These are phyloP conservation scores for Alternaria panax DNA, from an alignment of 2,329 filamentous ascomycete species.

Conservation along the genomic window DNA sequence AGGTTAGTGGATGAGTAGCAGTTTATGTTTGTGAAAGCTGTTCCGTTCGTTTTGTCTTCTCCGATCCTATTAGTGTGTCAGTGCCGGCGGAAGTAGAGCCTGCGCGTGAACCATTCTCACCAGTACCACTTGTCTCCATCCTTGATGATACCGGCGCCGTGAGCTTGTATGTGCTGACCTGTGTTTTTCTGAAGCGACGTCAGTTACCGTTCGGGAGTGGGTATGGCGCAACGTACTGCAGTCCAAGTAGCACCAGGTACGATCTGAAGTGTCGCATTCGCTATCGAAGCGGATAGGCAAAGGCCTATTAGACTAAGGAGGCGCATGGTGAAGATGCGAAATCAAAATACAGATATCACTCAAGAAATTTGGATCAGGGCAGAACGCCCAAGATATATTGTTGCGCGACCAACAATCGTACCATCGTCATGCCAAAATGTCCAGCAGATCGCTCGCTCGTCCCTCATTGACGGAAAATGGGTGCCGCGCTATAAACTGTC, in stretches of 20 bases:
- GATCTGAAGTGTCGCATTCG: constrained; percentile 46
- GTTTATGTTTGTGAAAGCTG: constrained; percentile 69
- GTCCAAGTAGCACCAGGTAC: constrained; percentile 52
- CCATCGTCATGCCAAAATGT: background rate
- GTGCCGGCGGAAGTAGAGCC: background rate
- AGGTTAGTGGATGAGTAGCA: constrained; percentile 71
- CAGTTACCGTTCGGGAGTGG: background rate
- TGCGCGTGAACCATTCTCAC: constrained; percentile 17
- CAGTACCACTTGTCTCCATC: constrained; percentile 67
- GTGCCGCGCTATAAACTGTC: constrained; percentile 6
- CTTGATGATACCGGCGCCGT: constrained; percentile 70
- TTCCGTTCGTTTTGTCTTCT: constrained; percentile 72
- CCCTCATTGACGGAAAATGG: constrained; percentile 19
- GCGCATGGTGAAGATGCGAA: constrained; percentile 28
- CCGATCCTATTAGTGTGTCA: constrained; percentile 60
- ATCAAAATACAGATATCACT: background rate
- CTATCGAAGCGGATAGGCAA: constrained; percentile 28
- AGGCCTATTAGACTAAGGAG: constrained; percentile 15
- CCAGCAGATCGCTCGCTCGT: background rate
- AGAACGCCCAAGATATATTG: background rate
- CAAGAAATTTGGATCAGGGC: background rate
- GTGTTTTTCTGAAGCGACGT: constrained; percentile 44
- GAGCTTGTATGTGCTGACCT: constrained; percentile 69
- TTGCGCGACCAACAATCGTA: background rate
- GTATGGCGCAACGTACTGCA: constrained; percentile 29